Conservation (phyloP, 805 yeast genomes). For the Kodamaea fukazawae region DNA sequence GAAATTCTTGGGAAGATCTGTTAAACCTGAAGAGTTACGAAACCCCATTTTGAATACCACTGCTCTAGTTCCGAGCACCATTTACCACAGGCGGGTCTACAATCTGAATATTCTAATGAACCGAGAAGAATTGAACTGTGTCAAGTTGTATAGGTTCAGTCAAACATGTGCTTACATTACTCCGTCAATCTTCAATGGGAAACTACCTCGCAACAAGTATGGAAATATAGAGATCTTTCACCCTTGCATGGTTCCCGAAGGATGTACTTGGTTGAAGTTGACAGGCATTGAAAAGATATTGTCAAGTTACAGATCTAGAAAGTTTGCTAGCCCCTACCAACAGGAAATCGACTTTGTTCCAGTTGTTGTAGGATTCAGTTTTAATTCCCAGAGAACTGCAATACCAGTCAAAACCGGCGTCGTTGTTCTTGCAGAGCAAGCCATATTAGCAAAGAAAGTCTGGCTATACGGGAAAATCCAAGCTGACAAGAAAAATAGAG, state of each 20-base stretch:
- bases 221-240: slow-evolving; percentile 33
- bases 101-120: slow-evolving; percentile 17
- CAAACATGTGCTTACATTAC: slow-evolving; percentile 30
- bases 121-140: slow-evolving; percentile 18
- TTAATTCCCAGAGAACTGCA: slow-evolving; percentile 21
- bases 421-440: slow-evolving; percentile 19
- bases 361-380: slow-evolving; percentile 31
- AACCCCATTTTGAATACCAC: slow-evolving; percentile 19
- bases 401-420: slow-evolving; percentile 30
- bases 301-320: slow-evolving; percentile 10
- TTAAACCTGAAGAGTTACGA: slow-evolving; percentile 16
- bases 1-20: slow-evolving; percentile 34
- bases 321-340: slow-evolving; percentile 4
- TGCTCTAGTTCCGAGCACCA: slow-evolving; percentile 21
- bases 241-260: slow-evolving; percentile 29
- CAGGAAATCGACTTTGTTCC: slow-evolving; percentile 24
- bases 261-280: slow-evolving; percentile 27
- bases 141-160: slow-evolving; percentile 22
- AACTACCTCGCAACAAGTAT: slow-evolving; percentile 27
- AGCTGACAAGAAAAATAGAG: slow-evolving; percentile 3
- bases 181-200: slow-evolving; percentile 9
- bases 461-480: slow-evolving; percentile 25
- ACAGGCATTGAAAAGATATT: slow-evolving; percentile 21
- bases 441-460: slow-evolving; percentile 17
- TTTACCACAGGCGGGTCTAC: slow-evolving; percentile 18